A percentile compares a stretch with the other conserved stretches of the same genome.
These are phyloP conservation scores for Kodamaea restingae DNA, from an alignment of 805 yeast species.

Conservation along the genomic window DNA sequence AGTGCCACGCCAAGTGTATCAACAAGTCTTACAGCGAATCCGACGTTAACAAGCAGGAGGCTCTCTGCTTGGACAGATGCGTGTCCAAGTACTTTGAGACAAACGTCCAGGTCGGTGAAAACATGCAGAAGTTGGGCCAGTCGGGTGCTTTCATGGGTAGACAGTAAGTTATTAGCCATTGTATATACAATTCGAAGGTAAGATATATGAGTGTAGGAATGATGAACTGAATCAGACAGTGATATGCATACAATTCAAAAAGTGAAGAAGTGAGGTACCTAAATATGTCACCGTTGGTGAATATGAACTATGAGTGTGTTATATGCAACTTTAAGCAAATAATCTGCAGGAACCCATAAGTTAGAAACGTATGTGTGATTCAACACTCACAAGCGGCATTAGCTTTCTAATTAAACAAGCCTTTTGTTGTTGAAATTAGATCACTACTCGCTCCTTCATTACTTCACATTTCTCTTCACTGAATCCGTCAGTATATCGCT, in stretches of 20 bases:
- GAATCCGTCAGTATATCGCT: neutral
- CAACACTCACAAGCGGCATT: too few relatives aligned
- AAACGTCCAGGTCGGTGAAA: conserved; percentile 90
- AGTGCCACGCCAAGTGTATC: conserved; percentile 87
- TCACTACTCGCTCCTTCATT: too few relatives aligned
- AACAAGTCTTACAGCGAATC: conserved; percentile 61
- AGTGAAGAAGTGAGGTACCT: too few relatives aligned
- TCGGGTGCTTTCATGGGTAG: conserved; percentile 46
- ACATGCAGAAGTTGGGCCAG: conserved; percentile 47
- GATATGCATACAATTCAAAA: too few relatives aligned
- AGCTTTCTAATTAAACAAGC: too few relatives aligned
- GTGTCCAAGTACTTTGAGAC: conserved; percentile 93
- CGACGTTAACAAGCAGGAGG: conserved; percentile 73
- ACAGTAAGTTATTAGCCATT: conserved; percentile 17
- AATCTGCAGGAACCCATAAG: too few relatives aligned
- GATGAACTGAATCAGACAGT: neutral
- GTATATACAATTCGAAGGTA: conserved; percentile 7
- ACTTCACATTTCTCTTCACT: neutral
- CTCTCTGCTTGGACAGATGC: conserved; percentile 90
- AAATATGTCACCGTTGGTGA: too few relatives aligned
- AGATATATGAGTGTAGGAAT: neutral
- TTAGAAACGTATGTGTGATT: too few relatives aligned
- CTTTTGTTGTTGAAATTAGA: too few relatives aligned
- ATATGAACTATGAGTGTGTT: too few relatives aligned
- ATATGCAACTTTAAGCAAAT: too few relatives aligned